phyloP scores from a whole-genome alignment of 371 early-diverging fungal species.

The Fennellomyces sp. region DNA sequence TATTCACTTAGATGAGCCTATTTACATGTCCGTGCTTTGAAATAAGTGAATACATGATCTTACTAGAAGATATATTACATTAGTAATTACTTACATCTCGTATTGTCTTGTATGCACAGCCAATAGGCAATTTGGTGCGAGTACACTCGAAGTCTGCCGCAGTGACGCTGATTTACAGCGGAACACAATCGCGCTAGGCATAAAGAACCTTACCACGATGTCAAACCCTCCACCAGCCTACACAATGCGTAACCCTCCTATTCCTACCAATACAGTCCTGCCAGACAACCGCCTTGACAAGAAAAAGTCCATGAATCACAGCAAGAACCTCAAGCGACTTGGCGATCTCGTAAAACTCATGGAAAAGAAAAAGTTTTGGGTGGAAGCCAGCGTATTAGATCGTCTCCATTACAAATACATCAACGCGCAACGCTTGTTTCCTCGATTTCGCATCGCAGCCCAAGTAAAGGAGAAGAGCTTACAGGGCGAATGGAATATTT shows the following conservation, averaged over 20 bases:
- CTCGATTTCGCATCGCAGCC: slow-evolving; percentile 34
- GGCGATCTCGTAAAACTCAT: slow-evolving; percentile 15
- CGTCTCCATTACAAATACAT: slow-evolving; percentile 35
- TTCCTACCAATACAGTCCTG: slow-evolving; percentile 17
- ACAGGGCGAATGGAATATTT: too few species aligned
- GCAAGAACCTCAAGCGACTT: slow-evolving; percentile 18
- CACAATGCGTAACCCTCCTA: slow-evolving; percentile 19
- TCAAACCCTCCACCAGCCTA: slow-evolving; percentile 23
- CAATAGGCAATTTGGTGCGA: too few species aligned
- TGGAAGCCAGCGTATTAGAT: slow-evolving; percentile 37
- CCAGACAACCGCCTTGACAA: slow-evolving; percentile 35
- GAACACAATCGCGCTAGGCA: too few species aligned
- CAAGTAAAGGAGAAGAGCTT: slow-evolving; percentile 18
- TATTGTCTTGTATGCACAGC: too few species aligned
- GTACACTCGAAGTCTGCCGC: too few species aligned
- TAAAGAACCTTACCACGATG: too few species aligned
- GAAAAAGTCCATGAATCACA: slow-evolving; percentile 26
- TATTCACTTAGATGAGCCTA: too few species aligned
- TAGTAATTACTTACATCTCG: too few species aligned
- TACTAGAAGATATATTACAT: too few species aligned
- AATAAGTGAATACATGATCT: too few species aligned
- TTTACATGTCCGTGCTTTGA: too few species aligned
- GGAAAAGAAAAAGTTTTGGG: slow-evolving; percentile 35
- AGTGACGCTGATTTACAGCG: too few species aligned
- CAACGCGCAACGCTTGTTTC: slow-evolving; percentile 43